Evolutionary conservation across 306 rosid species (phyloP).

Genomic region (Luffa acutangula): DNA sequence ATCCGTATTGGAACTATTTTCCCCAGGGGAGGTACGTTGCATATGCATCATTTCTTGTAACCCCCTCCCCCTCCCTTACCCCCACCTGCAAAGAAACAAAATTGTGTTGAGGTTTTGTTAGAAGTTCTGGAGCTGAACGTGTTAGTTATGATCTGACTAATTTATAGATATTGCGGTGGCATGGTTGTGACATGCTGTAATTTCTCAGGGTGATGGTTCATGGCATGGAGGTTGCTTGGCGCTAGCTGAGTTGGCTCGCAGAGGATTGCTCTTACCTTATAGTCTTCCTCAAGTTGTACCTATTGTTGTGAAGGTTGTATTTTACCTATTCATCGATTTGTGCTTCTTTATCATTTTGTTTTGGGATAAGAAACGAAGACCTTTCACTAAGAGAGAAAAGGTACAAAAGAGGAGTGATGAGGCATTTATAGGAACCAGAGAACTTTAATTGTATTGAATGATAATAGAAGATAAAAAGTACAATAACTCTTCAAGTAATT

Average conservation of each 20-base stretch:
- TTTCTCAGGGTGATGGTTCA: slow-evolving; percentile 89
- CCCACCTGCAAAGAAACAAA: not conserved
- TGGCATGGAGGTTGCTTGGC: slow-evolving; percentile 99
- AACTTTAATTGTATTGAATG: not conserved
- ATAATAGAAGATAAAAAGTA: not conserved
- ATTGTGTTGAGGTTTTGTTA: not conserved
- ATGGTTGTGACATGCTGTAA: slow-evolving; percentile 1
- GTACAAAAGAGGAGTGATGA: not conserved
- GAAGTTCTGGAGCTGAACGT: not conserved
- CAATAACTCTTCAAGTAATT: not conserved
- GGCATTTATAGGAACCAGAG: not conserved
- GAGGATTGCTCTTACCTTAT: slow-evolving; percentile 79
- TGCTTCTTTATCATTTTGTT: not conserved
- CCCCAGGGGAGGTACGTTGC: slow-evolving; percentile 75
- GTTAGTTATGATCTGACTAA: not conserved
- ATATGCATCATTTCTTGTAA: slow-evolving; percentile 11
- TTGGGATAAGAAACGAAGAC: not conserved
- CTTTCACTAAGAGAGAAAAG: not conserved
- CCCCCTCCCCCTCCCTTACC: not conserved
- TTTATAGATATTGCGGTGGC: not conserved
- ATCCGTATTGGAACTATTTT: slow-evolving; percentile 81
- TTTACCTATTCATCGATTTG: not conserved
- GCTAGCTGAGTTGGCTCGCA: slow-evolving; percentile 93
- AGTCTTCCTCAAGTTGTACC: slow-evolving; percentile 89
- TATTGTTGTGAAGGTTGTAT: slow-evolving; percentile 74